A percentile compares a stretch with the other conserved stretches of the same genome.
phyloP scores from a whole-genome alignment of 2,329 filamentous ascomycete genomes.

The Clathrospora elynae region DNA sequence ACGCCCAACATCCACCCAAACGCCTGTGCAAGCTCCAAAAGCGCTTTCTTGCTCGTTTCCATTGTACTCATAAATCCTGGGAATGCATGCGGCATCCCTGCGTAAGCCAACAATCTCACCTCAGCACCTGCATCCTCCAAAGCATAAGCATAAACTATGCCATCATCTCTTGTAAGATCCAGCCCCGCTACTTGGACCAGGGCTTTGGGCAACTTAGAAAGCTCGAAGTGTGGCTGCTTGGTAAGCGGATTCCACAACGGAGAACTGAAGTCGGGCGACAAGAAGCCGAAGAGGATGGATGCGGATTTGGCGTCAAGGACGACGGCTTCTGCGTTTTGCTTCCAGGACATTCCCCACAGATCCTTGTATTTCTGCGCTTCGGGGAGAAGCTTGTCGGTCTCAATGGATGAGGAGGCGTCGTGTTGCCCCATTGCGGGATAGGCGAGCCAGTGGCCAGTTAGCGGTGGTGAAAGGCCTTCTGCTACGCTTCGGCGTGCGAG shows the following conservation, averaged over 20 bases:
- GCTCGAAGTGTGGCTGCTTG: background rate
- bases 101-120: conserved; percentile 53
- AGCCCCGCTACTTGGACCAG: conserved; percentile 51
- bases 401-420: background rate
- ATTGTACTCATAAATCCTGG: conserved; percentile 35
- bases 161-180: conserved; percentile 60
- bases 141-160: conserved; percentile 57
- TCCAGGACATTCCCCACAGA: conserved; percentile 6
- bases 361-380: conserved; percentile 3
- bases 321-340: conserved; percentile 12
- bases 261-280: conserved; percentile 1
- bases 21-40: conserved; percentile 34
- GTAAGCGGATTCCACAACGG: conserved; percentile 13
- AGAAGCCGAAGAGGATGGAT: background rate
- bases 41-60: conserved; percentile 24
- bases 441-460: conserved; percentile 14
- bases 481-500: conserved; percentile 14
- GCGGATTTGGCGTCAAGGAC: conserved; percentile 7
- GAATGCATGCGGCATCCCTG: conserved; percentile 53
- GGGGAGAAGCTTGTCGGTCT: conserved; percentile 2
- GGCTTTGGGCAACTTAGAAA: conserved; percentile 5
- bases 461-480: conserved; percentile 1
- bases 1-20: conserved; percentile 41
- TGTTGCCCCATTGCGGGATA: conserved; percentile 4
- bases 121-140: conserved; percentile 51